A percentile compares a stretch with the other conserved stretches of the same genome.
phyloP scores from a whole-genome alignment of 345 rosid genomes.

The Bruguiera parviflora region DNA sequence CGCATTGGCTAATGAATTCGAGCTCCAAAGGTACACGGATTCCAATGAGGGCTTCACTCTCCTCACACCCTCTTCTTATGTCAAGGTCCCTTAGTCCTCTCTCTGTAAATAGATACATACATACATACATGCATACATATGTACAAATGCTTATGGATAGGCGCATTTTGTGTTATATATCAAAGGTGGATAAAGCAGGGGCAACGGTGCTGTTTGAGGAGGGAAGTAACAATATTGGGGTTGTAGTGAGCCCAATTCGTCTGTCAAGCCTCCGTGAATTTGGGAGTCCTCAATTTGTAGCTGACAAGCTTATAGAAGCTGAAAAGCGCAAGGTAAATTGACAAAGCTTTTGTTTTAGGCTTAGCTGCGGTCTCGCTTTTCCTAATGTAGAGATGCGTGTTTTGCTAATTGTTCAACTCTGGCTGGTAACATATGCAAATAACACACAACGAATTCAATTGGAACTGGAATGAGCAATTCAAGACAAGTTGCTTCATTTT shows the following conservation, averaged over 20 bases:
- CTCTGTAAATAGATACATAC: not conserved
- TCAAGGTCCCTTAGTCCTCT: conserved; percentile 39
- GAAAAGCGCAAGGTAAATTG: conserved; percentile 66
- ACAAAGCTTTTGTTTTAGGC: too few species aligned
- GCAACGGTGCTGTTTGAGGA: conserved; percentile 83
- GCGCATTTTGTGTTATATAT: too few species aligned
- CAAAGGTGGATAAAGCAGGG: conserved; percentile 85
- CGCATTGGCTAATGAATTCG: conserved; percentile 31
- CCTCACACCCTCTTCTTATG: conserved; percentile 72
- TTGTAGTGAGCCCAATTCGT: conserved; percentile 87
- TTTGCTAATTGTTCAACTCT: too few species aligned
- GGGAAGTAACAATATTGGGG: conserved; percentile 75
- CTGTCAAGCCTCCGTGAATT: conserved; percentile 60
- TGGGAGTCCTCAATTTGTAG: conserved; percentile 82
- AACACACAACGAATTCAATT: too few species aligned
- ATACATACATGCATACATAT: not conserved
- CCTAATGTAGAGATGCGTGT: too few species aligned
- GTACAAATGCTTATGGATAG: too few species aligned
- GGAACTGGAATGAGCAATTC: too few species aligned
- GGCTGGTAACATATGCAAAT: too few species aligned
- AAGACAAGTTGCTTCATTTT: too few species aligned
- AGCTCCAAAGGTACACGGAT: conserved; percentile 64
- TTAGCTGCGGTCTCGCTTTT: too few species aligned
- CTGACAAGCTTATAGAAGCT: conserved; percentile 78
- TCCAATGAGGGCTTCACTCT: conserved; percentile 66